Conservation (phyloP, 2,329 filamentous ascomycete genomes). For the Cercospora nicotianae region DNA sequence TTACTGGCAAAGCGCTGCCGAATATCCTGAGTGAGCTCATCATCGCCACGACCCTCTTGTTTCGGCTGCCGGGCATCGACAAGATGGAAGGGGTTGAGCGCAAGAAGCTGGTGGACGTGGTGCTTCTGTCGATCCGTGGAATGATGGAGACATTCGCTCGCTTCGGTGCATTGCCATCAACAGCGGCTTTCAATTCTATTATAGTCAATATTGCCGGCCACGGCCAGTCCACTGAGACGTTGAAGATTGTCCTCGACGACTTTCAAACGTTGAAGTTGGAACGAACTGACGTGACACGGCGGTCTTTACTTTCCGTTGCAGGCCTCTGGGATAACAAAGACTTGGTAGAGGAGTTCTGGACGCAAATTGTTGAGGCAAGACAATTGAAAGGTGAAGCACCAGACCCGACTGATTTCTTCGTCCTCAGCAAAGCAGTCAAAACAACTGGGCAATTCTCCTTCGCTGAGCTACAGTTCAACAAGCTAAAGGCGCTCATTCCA, state of each 20-base stretch:
- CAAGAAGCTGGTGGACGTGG: conserved; percentile 26
- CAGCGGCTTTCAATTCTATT: conserved; percentile 41
- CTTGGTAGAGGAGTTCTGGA: conserved; percentile 36
- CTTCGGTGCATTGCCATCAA: conserved; percentile 32
- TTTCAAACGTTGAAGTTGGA: conserved; percentile 32
- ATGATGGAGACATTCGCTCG: conserved; percentile 36
- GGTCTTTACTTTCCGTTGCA: conserved; percentile 39
- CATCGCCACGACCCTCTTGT: conserved; percentile 34
- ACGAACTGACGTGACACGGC: conserved; percentile 38
- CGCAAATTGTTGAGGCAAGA: conserved; percentile 30
- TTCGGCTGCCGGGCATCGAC: conserved; percentile 29
- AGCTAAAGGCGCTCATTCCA: conserved; percentile 15
- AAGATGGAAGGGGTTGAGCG: conserved; percentile 24
- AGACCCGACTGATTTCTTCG: conserved; percentile 31
- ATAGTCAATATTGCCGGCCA: conserved; percentile 40
- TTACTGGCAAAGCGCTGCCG: conserved; percentile 39
- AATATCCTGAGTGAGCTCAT: conserved; percentile 44
- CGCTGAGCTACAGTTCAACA: conserved; percentile 27
- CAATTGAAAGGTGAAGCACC: conserved; percentile 14
- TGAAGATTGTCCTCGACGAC: conserved; percentile 35
- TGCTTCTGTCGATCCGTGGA: conserved; percentile 33
- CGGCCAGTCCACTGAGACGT: conserved; percentile 32
- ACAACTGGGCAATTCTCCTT: conserved; percentile 23
- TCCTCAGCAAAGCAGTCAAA: conserved; percentile 33
- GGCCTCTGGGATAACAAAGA: conserved; percentile 36